phyloP scores from a whole-genome alignment of 768 basidiomycete species.

The Russula abietina region DNA sequence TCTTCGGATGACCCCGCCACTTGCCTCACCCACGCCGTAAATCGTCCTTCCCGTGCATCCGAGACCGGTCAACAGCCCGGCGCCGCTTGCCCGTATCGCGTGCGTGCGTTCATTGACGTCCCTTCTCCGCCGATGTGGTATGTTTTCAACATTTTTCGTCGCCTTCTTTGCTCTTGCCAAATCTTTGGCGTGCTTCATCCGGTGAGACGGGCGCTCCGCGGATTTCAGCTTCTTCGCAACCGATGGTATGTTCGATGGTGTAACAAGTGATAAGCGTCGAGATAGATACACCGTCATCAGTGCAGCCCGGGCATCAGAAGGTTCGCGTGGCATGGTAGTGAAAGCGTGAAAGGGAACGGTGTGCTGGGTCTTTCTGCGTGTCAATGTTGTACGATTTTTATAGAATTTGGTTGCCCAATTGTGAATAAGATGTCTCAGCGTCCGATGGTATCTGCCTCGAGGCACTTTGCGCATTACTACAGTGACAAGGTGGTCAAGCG shows the following conservation, averaged over 20 bases:
- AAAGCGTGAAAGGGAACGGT: conserved; percentile 5
- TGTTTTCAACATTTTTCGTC: conserved; percentile 12
- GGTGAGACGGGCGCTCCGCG: conserved; percentile 17
- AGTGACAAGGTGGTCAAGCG: conserved; percentile 18
- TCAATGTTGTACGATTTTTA: conserved; percentile 7
- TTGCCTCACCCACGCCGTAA: conserved; percentile 17
- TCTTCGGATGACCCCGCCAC: not conserved
- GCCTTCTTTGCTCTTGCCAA: not conserved
- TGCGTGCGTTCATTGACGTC: conserved; percentile 17
- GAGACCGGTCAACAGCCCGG: conserved; percentile 3
- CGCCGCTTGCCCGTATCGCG: not conserved
- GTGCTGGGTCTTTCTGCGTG: conserved; percentile 1
- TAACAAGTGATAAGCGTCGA: conserved; percentile 22
- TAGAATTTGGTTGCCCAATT: conserved; percentile 10
- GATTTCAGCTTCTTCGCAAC: conserved; percentile 6
- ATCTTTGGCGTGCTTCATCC: conserved; percentile 9
- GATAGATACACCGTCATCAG: conserved; percentile 30
- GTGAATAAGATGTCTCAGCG: conserved; percentile 13
- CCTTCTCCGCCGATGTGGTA: conserved; percentile 17
- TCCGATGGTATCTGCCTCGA: conserved; percentile 21
- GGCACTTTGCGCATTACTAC: conserved; percentile 11
- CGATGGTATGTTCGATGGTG: conserved; percentile 1
- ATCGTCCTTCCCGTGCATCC: conserved; percentile 23
- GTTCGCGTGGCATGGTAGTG: conserved; percentile 26
- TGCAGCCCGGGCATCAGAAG: conserved; percentile 35